Percentiles rank a stretch among this genome's conserved stretches.
phyloP scores from a whole-genome alignment of 1,139 yeast genomes.

The Geotrichum histeridarum region DNA sequence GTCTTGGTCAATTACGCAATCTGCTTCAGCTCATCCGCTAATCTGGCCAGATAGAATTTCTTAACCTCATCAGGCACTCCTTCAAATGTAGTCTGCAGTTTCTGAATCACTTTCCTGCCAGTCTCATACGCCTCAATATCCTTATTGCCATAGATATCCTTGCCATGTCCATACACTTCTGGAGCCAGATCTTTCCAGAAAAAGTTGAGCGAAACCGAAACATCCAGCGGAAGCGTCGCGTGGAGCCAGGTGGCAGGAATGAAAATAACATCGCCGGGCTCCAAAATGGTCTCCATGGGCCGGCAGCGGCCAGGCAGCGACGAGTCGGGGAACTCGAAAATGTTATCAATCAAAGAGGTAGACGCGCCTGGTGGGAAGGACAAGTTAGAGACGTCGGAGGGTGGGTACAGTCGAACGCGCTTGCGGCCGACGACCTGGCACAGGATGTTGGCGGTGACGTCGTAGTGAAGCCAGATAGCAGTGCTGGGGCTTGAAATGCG shows the following conservation, averaged over 20 bases:
- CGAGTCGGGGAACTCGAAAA: slow-evolving; percentile 29
- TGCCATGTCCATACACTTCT: slow-evolving; percentile 32
- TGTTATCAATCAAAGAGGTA: slow-evolving; percentile 34
- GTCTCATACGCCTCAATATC: slow-evolving; percentile 36
- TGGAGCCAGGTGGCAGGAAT: slow-evolving; percentile 41
- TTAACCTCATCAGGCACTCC: slow-evolving; percentile 29
- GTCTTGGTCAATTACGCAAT: slow-evolving; percentile 5
- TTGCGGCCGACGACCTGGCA: slow-evolving; percentile 38
- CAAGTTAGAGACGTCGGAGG: slow-evolving; percentile 32
- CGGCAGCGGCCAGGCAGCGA: slow-evolving; percentile 24
- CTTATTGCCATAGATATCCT: slow-evolving; percentile 39
- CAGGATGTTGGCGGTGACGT: slow-evolving; percentile 38
- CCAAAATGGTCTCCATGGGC: slow-evolving; percentile 34
- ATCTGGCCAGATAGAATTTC: slow-evolving; percentile 31
- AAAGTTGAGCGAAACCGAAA: slow-evolving; percentile 36
- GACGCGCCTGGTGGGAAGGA: slow-evolving; percentile 36
- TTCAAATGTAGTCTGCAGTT: slow-evolving; percentile 27
- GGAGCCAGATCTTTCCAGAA: slow-evolving; percentile 37
- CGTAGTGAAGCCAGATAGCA: slow-evolving; percentile 40
- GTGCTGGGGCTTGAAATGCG: slow-evolving; percentile 36
- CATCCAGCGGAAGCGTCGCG: slow-evolving; percentile 34
- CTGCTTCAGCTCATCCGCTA: slow-evolving; percentile 30
- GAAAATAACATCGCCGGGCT: slow-evolving; percentile 39
- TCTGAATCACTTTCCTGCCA: slow-evolving; percentile 30
- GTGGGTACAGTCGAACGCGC: slow-evolving; percentile 36